Conservation (phyloP, 169 alveolate genomes). For the Perkinsus marinus region DNA sequence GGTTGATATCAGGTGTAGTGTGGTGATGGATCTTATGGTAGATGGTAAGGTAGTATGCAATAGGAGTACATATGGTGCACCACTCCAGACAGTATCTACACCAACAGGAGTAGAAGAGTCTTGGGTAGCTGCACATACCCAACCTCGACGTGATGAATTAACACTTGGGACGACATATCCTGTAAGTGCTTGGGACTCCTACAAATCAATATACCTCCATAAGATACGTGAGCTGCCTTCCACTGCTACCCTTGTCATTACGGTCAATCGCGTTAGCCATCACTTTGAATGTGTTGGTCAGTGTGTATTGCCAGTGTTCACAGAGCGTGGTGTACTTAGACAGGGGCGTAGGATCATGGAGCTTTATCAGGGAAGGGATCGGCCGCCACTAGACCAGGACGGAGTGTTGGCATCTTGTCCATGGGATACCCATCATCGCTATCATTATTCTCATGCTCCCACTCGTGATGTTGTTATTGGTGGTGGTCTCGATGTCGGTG, state of each 20-base stretch:
- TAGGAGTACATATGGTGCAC: not conserved
- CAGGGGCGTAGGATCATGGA: not conserved
- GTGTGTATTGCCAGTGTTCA: not conserved
- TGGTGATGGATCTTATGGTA: not conserved
- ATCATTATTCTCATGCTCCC: too few relatives aligned
- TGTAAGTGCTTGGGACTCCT: too few relatives aligned
- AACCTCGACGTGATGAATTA: not conserved
- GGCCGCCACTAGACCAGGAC: not conserved
- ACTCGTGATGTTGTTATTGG: too few relatives aligned
- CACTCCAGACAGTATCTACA: not conserved
- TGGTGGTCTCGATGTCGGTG: not conserved
- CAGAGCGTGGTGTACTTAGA: not conserved
- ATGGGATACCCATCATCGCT: too few relatives aligned
- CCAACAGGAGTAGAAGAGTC: too few relatives aligned
- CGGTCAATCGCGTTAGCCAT: not conserved
- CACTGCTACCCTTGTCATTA: not conserved
- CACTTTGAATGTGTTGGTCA: not conserved
- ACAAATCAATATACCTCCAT: not conserved
- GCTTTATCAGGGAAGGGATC: not conserved
- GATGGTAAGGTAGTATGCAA: not conserved
- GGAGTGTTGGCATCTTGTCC: not conserved
- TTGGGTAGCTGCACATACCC: too few relatives aligned
- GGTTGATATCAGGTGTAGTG: not conserved
- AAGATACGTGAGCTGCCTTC: not conserved
- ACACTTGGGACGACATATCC: not conserved